Conservation (phyloP, 2,329 filamentous ascomycete genomes). For the Colletotrichum chrysophilum region DNA sequence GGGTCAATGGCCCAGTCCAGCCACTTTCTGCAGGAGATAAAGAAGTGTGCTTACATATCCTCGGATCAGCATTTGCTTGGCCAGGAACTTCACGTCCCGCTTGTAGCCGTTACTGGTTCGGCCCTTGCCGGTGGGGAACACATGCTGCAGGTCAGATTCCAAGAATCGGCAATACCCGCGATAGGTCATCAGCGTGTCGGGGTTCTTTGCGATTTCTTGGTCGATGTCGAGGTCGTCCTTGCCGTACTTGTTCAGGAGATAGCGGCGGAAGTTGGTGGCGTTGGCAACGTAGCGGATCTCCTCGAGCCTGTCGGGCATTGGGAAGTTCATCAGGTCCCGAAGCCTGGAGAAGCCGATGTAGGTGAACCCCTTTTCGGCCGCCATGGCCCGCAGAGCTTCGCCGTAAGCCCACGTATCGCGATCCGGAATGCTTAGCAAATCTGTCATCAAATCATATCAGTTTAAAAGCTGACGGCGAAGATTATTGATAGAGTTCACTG, state of each 20-base stretch:
- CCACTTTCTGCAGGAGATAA: neutral
- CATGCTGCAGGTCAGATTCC: neutral
- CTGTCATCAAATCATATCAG: neutral
- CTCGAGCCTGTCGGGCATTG: neutral
- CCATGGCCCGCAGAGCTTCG: neutral
- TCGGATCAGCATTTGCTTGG: neutral
- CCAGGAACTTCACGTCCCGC: neutral
- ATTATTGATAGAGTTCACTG: fast-evolving
- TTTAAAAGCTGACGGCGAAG: neutral
- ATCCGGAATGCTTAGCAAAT: neutral
- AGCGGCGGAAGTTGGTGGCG: neutral
- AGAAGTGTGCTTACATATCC: neutral
- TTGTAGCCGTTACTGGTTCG: neutral
- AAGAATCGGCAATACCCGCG: neutral
- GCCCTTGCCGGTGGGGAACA: neutral
- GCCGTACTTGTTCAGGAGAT: neutral
- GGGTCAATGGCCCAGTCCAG: neutral
- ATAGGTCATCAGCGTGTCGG: neutral
- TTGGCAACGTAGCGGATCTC: neutral
- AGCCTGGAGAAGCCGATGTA: neutral
- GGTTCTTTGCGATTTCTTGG: neutral
- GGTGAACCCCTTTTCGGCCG: neutral
- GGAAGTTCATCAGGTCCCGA: neutral
- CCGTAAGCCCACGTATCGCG: neutral
- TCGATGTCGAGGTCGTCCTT: neutral